These are phyloP conservation scores for Biscogniauxia sp. DNA, from an alignment of 2,329 filamentous ascomycete genomes.

Conservation along the genomic window DNA sequence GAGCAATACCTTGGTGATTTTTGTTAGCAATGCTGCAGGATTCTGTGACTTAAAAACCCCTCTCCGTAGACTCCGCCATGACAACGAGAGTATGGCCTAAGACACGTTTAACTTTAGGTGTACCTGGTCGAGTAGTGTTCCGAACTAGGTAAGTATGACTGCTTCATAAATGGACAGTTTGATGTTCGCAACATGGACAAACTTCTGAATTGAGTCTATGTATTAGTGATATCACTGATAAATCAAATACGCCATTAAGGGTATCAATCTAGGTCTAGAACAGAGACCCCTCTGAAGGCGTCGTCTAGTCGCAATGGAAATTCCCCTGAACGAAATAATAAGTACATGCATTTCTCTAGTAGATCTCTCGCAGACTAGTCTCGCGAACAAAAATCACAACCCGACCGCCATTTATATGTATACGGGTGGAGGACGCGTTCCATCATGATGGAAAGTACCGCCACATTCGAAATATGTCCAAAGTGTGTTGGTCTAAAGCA, in stretches of 20 bases:
- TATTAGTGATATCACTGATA: conserved; percentile 15
- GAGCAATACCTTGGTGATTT: no score
- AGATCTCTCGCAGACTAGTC: conserved; percentile 8
- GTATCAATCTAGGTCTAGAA: conserved; percentile 20
- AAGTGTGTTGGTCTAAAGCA: conserved; percentile 42
- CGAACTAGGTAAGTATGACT: background rate
- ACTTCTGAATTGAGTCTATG: conserved; percentile 21
- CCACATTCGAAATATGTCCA: conserved; percentile 3
- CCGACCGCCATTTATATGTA: conserved; percentile 9
- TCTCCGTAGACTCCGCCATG: no score
- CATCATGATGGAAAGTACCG: conserved; percentile 1
- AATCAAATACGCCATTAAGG: conserved; percentile 19
- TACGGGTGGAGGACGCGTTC: background rate
- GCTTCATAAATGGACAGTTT: conserved; percentile 1
- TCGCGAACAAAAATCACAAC: conserved; percentile 6
- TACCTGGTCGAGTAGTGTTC: conserved; percentile 4
- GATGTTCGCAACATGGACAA: conserved; percentile 7
- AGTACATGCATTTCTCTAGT: conserved; percentile 9
- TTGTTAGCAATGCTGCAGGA: no score
- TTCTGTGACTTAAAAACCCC: no score
- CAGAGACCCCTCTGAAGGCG: conserved; percentile 7
- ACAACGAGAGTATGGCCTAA: background rate
- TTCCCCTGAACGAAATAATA: conserved; percentile 8
- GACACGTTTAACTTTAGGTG: background rate
- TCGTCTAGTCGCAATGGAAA: conserved; percentile 9